Evolutionary conservation across 2,329 filamentous ascomycete genomes (phyloP), one percentile per base, ranked within the genome.

Genomic region (Epichloe baconii): DNA sequence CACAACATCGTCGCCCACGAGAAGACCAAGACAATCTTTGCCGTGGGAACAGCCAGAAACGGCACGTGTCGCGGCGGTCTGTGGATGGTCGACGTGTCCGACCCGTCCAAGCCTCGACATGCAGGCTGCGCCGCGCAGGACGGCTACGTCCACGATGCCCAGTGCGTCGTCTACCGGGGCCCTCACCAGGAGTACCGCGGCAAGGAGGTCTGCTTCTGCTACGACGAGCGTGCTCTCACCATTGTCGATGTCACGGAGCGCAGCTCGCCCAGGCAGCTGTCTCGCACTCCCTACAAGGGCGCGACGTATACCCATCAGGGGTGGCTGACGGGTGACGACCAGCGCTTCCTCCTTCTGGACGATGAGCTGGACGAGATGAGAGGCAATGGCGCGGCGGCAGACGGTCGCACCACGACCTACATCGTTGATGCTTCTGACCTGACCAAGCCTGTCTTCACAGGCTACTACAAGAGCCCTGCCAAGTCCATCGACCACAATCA

Each of bases 241-340:
- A 64, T 64, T 49, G 74, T 71, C 57, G 73, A 78, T 50, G 67
- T 77, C 8, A 74, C 71, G n/a, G 61, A 74, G 59, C 75, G 75
- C 62, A 62, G 65, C 14, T 59, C 60, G 38, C 61, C 68, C 48
- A 66, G 59, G n/a, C 65, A 76, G 53, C 68, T 79, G 54, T 77
- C 75, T 48, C 69, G 68, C 52, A 78, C 75, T 1, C 71, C 70
- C 0, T 80, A 79, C 62, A 68, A 72, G 7, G 77, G 77, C 41
- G 74, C 73, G 19, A 61, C 69, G 8, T 79, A 78, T 65, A 77
- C 74, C 1, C 76, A 80, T 58, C 76, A 79, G 58, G 77, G 77
- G 43, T 73, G 71, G 64, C 65, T 78, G 10, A 66, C 75, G 41
- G 67, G 74, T 58, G 60, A 62, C 11, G 59, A 66, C 49, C 69